Percentiles rank a stretch among this genome's conserved stretches.
These are phyloP conservation scores for Petunia secreta DNA, from an alignment of 257 asterid species.

Conservation along the genomic window DNA sequence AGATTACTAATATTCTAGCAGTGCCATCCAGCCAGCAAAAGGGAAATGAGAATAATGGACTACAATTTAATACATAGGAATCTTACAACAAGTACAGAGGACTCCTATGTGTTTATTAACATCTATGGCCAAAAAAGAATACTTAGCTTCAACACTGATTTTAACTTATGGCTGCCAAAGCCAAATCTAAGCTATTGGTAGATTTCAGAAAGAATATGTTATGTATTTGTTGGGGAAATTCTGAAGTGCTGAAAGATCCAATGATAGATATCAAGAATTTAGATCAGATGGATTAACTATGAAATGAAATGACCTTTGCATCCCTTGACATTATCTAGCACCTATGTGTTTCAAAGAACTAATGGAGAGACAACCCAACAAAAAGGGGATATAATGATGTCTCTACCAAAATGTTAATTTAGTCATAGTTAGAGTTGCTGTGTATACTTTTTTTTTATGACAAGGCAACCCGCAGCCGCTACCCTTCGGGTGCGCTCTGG, in stretches of 20 bases:
- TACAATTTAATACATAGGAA: background rate
- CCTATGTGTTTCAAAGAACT: background rate
- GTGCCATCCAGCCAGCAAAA: background rate
- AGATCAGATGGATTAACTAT: background rate
- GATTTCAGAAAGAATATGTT: background rate
- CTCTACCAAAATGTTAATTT: background rate
- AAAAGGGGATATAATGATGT: background rate
- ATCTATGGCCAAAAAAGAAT: background rate
- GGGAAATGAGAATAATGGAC: background rate
- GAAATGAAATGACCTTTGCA: background rate
- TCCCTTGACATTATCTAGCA: conserved; percentile 1
- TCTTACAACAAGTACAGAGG: background rate
- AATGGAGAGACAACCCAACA: background rate
- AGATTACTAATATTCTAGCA: background rate
- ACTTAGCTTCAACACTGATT: conserved; percentile 11
- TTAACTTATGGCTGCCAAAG: background rate
- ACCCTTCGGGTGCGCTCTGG: no score
- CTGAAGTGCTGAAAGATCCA: background rate
- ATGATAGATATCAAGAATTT: background rate
- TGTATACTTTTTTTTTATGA: no score
- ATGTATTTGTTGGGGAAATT: background rate
- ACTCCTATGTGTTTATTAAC: background rate
- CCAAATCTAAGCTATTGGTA: background rate
- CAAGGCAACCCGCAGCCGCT: no score
- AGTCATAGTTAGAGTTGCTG: background rate